Conservation (phyloP, 192 early-diverging fungal species). For the Funneliformis mosseae region DNA sequence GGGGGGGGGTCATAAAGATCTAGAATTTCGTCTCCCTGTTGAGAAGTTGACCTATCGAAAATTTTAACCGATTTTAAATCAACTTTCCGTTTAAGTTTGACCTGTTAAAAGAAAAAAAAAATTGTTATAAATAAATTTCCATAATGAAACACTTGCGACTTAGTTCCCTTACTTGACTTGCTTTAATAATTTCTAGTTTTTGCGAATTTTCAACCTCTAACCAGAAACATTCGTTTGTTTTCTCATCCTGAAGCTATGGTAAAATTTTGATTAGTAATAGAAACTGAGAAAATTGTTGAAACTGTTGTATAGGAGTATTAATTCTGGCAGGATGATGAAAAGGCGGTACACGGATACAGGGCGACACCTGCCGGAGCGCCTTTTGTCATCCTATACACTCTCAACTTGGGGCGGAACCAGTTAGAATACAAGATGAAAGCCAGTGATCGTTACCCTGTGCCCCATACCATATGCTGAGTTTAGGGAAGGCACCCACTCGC, state of each 20-base stretch:
- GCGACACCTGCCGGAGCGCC: neutral
- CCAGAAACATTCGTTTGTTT: neutral
- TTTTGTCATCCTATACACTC: constrained; percentile 25
- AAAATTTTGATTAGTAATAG: neutral
- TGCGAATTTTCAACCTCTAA: neutral
- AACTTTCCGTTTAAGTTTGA: constrained; percentile 2
- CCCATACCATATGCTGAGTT: constrained; percentile 5
- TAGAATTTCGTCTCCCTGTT: neutral
- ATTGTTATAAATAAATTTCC: neutral
- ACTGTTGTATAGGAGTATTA: neutral
- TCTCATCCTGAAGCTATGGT: neutral
- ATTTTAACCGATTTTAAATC: neutral
- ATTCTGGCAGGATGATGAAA: constrained; percentile 11
- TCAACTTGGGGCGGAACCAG: neutral
- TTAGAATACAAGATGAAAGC: constrained; percentile 22
- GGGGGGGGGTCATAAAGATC: neutral
- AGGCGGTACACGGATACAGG: constrained; percentile 20
- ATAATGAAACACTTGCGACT: neutral
- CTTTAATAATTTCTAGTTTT: neutral
- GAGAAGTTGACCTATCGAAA: neutral
- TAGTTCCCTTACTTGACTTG: neutral
- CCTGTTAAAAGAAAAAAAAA: neutral
- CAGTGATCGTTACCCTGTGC: neutral
- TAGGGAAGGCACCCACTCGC: neutral
- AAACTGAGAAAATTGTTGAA: neutral